phyloP scores from a whole-genome alignment of 345 rosid species.

The Reutealis trisperma region DNA sequence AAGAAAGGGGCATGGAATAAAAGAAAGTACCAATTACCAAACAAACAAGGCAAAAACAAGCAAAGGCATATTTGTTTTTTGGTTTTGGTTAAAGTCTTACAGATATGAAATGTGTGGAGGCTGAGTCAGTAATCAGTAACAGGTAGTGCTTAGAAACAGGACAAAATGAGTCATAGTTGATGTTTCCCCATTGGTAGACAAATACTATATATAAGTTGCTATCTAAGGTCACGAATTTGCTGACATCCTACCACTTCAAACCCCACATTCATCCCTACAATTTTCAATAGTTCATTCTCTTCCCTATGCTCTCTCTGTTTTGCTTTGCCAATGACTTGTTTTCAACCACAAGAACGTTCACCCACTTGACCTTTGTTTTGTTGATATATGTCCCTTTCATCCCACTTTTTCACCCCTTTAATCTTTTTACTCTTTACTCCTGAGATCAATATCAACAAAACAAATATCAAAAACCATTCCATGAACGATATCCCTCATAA shows the following conservation, averaged over 20 bases:
- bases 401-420: neutral
- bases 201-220: neutral
- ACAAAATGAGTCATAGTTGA: conserved; percentile 14
- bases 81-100: conserved; percentile 4
- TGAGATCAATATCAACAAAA: too few relatives aligned
- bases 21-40: neutral
- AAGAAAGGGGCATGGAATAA: conserved; percentile 1
- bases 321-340: too few relatives aligned
- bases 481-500: neutral
- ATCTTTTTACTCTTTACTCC: neutral
- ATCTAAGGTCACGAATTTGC: neutral
- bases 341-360: neutral
- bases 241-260: neutral
- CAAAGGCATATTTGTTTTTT: neutral
- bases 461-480: neutral
- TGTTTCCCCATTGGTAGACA: conserved; percentile 30
- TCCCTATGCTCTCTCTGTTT: conserved; percentile 18
- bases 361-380: neutral
- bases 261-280: neutral
- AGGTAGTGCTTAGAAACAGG: conserved; percentile 19
- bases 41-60: conserved; percentile 2
- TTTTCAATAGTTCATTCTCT: neutral
- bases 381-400: conserved; percentile 8
- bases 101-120: conserved; percentile 35
- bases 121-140: conserved; percentile 45